Percentiles rank a stretch among this genome's conserved stretches.
Evolutionary conservation across 1,284 basidiomycete species (phyloP).

Genomic region (Phylloporus gajari): DNA sequence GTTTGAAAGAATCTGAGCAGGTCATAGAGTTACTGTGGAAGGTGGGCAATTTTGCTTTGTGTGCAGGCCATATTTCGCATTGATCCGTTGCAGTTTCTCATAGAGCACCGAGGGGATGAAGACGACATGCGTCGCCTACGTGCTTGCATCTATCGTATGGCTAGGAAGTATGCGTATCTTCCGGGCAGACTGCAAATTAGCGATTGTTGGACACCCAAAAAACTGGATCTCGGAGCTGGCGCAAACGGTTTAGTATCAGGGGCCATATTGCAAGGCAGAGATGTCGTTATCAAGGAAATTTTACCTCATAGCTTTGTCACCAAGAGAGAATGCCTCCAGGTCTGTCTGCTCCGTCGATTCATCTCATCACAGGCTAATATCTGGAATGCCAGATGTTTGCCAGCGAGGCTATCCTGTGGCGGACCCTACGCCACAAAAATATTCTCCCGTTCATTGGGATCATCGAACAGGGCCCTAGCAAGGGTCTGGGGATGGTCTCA

Average conservation of each 20-base stretch:
- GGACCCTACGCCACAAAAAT: slow-evolving; percentile 38
- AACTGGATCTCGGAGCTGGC: slow-evolving; percentile 15
- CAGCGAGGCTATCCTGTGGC: slow-evolving; percentile 45
- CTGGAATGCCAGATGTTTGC: slow-evolving; percentile 32
- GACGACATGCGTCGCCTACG: slow-evolving; percentile 26
- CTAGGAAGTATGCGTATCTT: slow-evolving; percentile 42
- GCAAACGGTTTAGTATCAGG: slow-evolving; percentile 14
- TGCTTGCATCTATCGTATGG: slow-evolving; percentile 39
- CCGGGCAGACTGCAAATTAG: slow-evolving; percentile 30
- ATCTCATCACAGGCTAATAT: slow-evolving; percentile 13
- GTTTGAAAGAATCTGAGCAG: slow-evolving; percentile 22
- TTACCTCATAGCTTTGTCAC: slow-evolving; percentile 1
- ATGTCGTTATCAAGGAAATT: slow-evolving; percentile 36
- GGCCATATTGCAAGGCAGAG: slow-evolving; percentile 14
- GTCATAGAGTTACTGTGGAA: slow-evolving; percentile 39
- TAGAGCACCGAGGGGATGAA: background rate
- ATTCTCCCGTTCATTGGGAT: slow-evolving; percentile 42
- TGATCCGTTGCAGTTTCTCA: slow-evolving; percentile 27
- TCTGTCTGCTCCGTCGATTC: slow-evolving; percentile 10
- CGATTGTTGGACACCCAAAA: slow-evolving; percentile 5
- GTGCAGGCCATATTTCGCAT: background rate
- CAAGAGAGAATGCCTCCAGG: slow-evolving; percentile 24
- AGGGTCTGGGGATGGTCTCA: slow-evolving; percentile 52
- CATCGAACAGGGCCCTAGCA: slow-evolving; percentile 20
- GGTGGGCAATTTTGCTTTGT: slow-evolving; percentile 21